Conservation (phyloP, 345 rosid species). For the Aquilaria sinensis region DNA sequence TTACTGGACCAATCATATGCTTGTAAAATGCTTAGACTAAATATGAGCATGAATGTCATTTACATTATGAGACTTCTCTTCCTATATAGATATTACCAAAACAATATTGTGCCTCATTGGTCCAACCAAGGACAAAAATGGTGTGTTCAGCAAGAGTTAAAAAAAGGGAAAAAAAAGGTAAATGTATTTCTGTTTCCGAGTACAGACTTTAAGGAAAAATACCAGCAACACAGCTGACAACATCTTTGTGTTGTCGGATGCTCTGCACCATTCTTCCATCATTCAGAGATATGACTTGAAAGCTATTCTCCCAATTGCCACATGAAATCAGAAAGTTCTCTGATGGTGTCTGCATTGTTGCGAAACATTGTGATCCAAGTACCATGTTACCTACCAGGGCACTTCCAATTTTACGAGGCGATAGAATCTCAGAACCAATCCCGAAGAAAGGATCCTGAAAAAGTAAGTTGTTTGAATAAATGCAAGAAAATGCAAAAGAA, state of each 20-base stretch:
- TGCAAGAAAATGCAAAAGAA: constrained; percentile 11
- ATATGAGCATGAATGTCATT: no score
- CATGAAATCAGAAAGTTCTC: constrained; percentile 87
- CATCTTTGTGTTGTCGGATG: constrained; percentile 90
- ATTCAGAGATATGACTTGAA: constrained; percentile 76
- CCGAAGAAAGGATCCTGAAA: constrained; percentile 93
- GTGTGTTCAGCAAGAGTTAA: no score
- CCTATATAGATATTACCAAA: no score
- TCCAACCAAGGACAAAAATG: no score
- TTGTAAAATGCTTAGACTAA: no score
- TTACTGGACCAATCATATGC: no score
- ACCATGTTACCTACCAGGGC: constrained; percentile 75
- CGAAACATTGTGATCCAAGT: constrained; percentile 82
- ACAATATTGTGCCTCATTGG: no score
- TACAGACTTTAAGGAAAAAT: constrained; percentile 13
- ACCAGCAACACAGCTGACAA: constrained; percentile 99
- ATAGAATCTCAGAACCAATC: constrained; percentile 87
- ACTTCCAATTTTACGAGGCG: constrained; percentile 83
- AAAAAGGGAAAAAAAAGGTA: no score
- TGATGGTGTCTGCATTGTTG: constrained; percentile 56
- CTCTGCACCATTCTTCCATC: constrained; percentile 96
- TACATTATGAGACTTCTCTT: no score
- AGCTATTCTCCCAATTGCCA: constrained; percentile 98
- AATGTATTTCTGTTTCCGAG: no score
- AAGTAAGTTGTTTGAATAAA: constrained; percentile 11